Percentiles rank a stretch among this genome's conserved stretches.
Conservation (phyloP, 1,284 basidiomycete species). For the Boletus coffeatus region DNA sequence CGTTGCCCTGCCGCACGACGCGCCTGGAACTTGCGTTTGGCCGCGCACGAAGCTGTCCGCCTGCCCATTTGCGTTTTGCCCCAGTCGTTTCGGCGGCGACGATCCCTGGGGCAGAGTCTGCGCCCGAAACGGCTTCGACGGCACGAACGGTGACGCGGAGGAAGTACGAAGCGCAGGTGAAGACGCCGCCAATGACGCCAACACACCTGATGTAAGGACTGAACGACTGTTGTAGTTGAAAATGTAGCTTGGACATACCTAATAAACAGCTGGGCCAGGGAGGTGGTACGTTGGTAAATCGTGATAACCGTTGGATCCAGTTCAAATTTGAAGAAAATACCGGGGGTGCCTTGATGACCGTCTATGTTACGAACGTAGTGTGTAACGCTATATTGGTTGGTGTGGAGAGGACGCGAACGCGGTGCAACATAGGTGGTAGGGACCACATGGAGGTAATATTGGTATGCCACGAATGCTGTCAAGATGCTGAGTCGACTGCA, state of each 20-base stretch:
- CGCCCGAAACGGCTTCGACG: slow-evolving; percentile 61
- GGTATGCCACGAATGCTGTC: slow-evolving; percentile 88
- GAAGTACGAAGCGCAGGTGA: slow-evolving; percentile 76
- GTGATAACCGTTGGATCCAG: slow-evolving; percentile 86
- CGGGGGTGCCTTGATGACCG: slow-evolving; percentile 79
- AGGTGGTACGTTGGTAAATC: slow-evolving; percentile 83
- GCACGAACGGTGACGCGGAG: slow-evolving; percentile 63
- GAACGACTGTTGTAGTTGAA: neutral
- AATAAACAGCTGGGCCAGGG: slow-evolving; percentile 78
- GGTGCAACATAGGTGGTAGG: slow-evolving; percentile 88
- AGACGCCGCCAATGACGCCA: slow-evolving; percentile 78
- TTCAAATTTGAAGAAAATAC: slow-evolving; percentile 97
- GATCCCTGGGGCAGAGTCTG: slow-evolving; percentile 49
- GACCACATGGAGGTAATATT: slow-evolving; percentile 94
- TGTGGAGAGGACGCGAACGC: slow-evolving; percentile 57
- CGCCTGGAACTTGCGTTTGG: slow-evolving; percentile 17
- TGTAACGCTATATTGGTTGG: slow-evolving; percentile 94
- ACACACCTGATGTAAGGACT: slow-evolving; percentile 41
- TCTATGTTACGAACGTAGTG: slow-evolving; percentile 81
- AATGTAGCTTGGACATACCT: slow-evolving; percentile 40
- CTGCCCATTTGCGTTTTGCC: slow-evolving; percentile 44
- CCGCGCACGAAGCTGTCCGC: slow-evolving; percentile 42
- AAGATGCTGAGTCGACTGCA: neutral
- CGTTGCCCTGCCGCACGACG: slow-evolving; percentile 36
- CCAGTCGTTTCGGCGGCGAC: slow-evolving; percentile 60